Percentiles rank a stretch among this genome's conserved stretches.
Conservation (phyloP, 306 rosid genomes). For the Cicer arietinum region DNA sequence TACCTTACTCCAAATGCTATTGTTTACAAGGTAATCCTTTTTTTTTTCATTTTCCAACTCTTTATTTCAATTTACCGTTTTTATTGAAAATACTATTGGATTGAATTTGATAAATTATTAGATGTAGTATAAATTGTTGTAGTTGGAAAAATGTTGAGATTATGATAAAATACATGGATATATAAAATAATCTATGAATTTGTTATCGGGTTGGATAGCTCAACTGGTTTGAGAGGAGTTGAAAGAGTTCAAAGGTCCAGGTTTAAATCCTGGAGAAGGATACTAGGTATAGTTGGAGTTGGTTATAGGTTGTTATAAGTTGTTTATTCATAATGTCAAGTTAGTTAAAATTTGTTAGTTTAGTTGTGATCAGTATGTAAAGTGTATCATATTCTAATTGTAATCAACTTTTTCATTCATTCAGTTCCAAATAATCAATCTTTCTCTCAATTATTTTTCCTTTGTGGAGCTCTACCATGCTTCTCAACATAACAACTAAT, state of each 20-base stretch:
- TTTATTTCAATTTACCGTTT: not conserved
- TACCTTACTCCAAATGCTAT: constrained; percentile 79
- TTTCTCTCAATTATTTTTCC: too few relatives aligned
- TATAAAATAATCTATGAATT: not conserved
- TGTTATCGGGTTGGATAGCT: not conserved
- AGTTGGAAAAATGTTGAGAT: not conserved
- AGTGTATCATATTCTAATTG: too few relatives aligned
- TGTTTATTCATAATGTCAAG: too few relatives aligned
- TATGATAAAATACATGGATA: not conserved
- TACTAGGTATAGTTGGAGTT: not conserved
- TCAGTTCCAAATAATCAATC: too few relatives aligned
- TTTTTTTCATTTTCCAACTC: not conserved
- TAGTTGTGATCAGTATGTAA: too few relatives aligned
- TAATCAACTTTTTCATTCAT: too few relatives aligned
- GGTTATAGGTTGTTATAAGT: too few relatives aligned
- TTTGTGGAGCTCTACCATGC: too few relatives aligned
- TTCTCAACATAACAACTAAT: too few relatives aligned
- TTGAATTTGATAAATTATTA: not conserved
- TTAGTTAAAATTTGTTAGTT: too few relatives aligned
- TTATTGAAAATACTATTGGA: not conserved
- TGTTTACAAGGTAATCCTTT: constrained; percentile 64
- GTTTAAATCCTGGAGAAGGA: not conserved
- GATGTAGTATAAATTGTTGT: not conserved
- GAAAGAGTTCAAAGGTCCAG: not conserved
- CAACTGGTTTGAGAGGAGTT: not conserved